Evolutionary conservation across 2,329 filamentous ascomycete genomes (phyloP).

Genomic region (Colletotrichum gigasporum): DNA sequence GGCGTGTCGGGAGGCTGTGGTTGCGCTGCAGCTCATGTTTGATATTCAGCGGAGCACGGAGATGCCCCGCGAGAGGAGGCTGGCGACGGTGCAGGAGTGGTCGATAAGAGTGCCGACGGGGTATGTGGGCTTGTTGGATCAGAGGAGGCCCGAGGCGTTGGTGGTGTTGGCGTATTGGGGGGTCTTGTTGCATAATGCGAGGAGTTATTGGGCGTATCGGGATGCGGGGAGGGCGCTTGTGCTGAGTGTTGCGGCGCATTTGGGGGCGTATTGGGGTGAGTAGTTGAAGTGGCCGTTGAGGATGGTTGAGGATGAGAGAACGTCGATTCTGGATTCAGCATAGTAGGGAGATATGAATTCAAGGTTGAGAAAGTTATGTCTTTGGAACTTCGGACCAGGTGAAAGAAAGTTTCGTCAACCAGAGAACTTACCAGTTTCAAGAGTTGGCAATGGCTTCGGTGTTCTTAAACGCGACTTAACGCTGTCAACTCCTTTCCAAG

Average conservation of each 20-base stretch:
- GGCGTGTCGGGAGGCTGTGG: constrained; percentile 36
- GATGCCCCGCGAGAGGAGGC: constrained; percentile 31
- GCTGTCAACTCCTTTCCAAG: no score
- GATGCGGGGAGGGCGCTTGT: constrained; percentile 42
- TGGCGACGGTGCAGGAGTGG: constrained; percentile 41
- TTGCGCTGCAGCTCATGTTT: constrained; percentile 42
- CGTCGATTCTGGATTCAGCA: no score
- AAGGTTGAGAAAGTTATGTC: no score
- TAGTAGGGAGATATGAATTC: no score
- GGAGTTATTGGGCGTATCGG: constrained; percentile 45
- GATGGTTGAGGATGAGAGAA: neutral
- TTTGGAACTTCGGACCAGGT: no score
- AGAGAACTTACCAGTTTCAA: no score
- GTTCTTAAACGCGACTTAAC: no score
- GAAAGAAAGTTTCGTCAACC: no score
- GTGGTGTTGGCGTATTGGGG: constrained; percentile 53
- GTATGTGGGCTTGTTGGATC: constrained; percentile 46
- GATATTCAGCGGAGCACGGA: constrained; percentile 33
- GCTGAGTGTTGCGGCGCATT: constrained; percentile 34
- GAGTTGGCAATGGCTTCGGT: no score
- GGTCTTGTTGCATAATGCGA: constrained; percentile 47
- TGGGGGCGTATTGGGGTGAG: constrained; percentile 42
- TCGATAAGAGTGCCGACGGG: constrained; percentile 43
- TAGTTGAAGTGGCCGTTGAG: constrained; percentile 37
- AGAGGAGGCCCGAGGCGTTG: constrained; percentile 49